Evolutionary conservation across 1,284 basidiomycete species (phyloP).

Genomic region (Golubevia sp.): DNA sequence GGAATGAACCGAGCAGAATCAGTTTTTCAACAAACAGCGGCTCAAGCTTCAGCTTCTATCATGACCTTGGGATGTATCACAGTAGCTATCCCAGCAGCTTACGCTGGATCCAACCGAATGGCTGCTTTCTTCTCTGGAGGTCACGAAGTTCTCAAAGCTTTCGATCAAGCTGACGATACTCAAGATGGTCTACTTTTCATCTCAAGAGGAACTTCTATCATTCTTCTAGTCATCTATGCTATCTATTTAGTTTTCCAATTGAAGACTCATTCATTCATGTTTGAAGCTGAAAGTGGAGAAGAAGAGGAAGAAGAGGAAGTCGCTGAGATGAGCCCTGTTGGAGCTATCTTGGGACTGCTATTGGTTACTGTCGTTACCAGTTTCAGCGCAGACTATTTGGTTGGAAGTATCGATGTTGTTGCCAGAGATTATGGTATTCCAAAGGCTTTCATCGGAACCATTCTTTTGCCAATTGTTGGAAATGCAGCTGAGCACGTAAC

Average conservation of each 20-base stretch:
- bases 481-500: conserved; percentile 60
- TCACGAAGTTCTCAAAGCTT: conserved; percentile 10
- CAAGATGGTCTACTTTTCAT: conserved; percentile 50
- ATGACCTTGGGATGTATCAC: conserved; percentile 59
- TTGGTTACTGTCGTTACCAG: conserved; percentile 50
- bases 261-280: conserved; percentile 53
- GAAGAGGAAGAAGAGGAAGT: conserved; percentile 46
- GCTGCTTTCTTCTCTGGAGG: conserved; percentile 10
- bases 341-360: conserved; percentile 44
- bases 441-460: conserved; percentile 57
- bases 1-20: conserved; percentile 47
- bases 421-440: conserved; percentile 55
- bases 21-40: conserved; percentile 55
- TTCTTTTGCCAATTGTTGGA: conserved; percentile 57
- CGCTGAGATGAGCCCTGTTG: conserved; percentile 48
- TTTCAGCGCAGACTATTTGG: conserved; percentile 59
- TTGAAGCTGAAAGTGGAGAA: conserved; percentile 31
- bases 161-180: conserved; percentile 17
- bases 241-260: conserved; percentile 59
- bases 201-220: conserved; percentile 49
- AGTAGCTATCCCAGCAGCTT: conserved; percentile 55
- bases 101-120: conserved; percentile 25
- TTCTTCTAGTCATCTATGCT: conserved; percentile 51
- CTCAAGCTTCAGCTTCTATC: conserved; percentile 55
- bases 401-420: conserved; percentile 58